phyloP scores from a whole-genome alignment of 352 stramenopile species.

The Globisporangium viniferum region DNA sequence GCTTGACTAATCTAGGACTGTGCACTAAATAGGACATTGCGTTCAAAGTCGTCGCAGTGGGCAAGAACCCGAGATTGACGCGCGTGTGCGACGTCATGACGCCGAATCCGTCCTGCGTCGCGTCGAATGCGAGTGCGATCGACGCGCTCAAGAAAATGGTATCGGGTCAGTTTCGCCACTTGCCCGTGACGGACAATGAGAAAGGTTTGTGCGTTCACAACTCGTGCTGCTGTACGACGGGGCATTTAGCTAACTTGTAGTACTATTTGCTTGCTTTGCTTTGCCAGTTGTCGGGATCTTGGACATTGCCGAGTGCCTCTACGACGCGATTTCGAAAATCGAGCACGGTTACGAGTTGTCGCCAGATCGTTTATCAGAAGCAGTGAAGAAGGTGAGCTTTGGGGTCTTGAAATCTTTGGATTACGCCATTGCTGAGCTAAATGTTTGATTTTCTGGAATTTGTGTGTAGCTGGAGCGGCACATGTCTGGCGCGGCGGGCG shows the following conservation, averaged over 20 bases:
- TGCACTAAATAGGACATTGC: constrained; percentile 87
- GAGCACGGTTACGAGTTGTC: constrained; percentile 87
- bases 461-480: constrained; percentile 48
- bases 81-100: constrained; percentile 93
- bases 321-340: constrained; percentile 97
- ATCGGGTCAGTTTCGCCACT: constrained; percentile 93
- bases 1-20: background rate
- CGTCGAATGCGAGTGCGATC: constrained; percentile 90
- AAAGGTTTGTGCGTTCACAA: constrained; percentile 36
- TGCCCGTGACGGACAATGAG: constrained; percentile 92
- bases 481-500: constrained; percentile 40
- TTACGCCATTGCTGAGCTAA: background rate
- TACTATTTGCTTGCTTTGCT: background rate
- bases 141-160: constrained; percentile 98
- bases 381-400: constrained; percentile 66
- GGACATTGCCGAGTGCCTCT: constrained; percentile 98
- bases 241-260: background rate
- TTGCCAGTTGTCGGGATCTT: constrained; percentile 91
- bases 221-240: background rate
- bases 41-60: constrained; percentile 89
- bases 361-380: constrained; percentile 62
- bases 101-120: constrained; percentile 92
- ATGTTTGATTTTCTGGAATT: background rate
- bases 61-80: constrained; percentile 75
- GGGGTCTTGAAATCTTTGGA: background rate